Base-by-base conservation (phyloP, 225 moss, liverwort and hornwort species). In the Polytrichum commune region DNA sequence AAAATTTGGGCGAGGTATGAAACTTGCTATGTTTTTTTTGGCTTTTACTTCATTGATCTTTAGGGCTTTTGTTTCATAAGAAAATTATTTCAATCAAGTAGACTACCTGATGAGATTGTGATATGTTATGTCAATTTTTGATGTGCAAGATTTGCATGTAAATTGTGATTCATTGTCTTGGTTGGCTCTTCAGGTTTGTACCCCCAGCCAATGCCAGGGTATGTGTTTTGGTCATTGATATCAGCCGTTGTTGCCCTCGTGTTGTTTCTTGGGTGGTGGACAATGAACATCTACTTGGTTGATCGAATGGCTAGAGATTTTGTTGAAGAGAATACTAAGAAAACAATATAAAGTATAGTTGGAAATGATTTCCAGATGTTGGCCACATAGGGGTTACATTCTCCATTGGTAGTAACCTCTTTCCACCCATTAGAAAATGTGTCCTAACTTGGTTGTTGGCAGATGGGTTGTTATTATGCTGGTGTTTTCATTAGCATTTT, bases 211-310 rank as follows among this genome's bases (percentile, higher is more conserved):
- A 97, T 97, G 96, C 92, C 96, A 70, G 25, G 64, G 18, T 90
- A 84, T 85, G 88, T 93, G 27, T 90, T 83, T 72, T 93, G 90
- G 91, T 93, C 92, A 77, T 93, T 93, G 96, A 76, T 83, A 25
- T 71, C 55, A 28, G 81, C 85, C 55, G 81, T 80, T 70, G 55
- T 71, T 29, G 58, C 77, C 35, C 81, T 86, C 71, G 4, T 90
- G n/a, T 63, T 89, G 4, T 83, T 89, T 82, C 79, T 93, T 18
- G 69, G 78, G 65, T 81, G 81, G 6, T 97, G 96, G 96, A 90
- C 92, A 35, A 65, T 90, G 54, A 93, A 91, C 71, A 57, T 86
- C n/a, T 93, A 58, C 66, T 55, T 71, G 53, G 80, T 73, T 54
- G 71, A 63, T 68, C 72, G 73, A 64, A 33, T 38, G 65, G 67